phyloP scores from a whole-genome alignment of 495 filamentous ascomycete genomes.

The Talaromyces stipitatus region DNA sequence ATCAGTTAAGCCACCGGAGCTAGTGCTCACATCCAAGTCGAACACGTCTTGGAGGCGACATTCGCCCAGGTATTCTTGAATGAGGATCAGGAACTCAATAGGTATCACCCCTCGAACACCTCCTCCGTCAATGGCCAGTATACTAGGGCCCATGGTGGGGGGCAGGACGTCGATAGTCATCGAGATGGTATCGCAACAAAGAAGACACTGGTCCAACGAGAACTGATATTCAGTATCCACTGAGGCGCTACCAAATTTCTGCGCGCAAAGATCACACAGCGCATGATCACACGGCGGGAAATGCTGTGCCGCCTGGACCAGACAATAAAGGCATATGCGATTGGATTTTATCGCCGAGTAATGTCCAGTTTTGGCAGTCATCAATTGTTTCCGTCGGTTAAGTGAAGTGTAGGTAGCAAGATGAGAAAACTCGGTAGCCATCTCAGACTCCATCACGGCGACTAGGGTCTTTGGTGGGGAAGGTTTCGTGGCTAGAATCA shows the following conservation, averaged over 20 bases:
- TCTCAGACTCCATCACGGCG: not conserved
- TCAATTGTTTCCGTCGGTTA: not conserved
- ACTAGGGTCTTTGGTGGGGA: not conserved
- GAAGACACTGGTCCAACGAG: conserved; percentile 4
- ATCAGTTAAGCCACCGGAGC: conserved; percentile 16
- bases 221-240: too few relatives aligned
- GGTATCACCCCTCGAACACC: conserved; percentile 24
- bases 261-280: too few relatives aligned
- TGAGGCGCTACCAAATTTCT: too few relatives aligned
- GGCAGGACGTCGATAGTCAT: conserved; percentile 21
- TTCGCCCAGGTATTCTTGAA: conserved; percentile 20
- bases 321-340: not conserved
- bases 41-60: conserved; percentile 21
- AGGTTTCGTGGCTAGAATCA: not conserved
- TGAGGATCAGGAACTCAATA: conserved; percentile 21
- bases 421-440: not conserved
- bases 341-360: not conserved
- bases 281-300: too few relatives aligned
- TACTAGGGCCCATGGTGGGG: conserved; percentile 20
- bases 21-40: conserved; percentile 25
- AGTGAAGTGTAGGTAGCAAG: not conserved
- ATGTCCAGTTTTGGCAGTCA: not conserved
- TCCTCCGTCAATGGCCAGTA: conserved; percentile 29
- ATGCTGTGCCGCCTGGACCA: not conserved
- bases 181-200: conserved; percentile 9